Percentiles rank a stretch among this genome's conserved stretches.
Conservation (phyloP, 129 eudicot species). For the Erigeron canadensis region DNA sequence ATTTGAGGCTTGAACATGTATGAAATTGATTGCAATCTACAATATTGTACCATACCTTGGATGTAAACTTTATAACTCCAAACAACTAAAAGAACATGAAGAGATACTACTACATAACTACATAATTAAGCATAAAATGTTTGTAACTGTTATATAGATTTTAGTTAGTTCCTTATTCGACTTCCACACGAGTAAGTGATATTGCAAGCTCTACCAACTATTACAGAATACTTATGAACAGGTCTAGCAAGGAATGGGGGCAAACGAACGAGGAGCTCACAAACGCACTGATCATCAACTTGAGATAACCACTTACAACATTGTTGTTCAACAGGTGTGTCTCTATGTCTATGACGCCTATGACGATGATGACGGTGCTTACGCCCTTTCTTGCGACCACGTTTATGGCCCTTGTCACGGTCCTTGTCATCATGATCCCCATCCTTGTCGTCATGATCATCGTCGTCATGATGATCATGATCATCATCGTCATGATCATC, state of each 20-base stretch:
- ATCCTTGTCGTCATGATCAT: neutral
- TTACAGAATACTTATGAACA: constrained; percentile 53
- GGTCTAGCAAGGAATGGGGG: constrained; percentile 78
- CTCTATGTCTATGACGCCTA: constrained; percentile 21
- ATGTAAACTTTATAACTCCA: constrained; percentile 1
- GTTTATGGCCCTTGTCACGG: constrained; percentile 16
- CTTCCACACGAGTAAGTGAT: constrained; percentile 65
- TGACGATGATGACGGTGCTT: constrained; percentile 20
- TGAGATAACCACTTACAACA: constrained; percentile 79
- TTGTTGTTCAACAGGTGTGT: constrained; percentile 44
- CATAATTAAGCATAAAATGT: constrained; percentile 25
- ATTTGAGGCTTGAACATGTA: neutral
- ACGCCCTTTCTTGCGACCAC: constrained; percentile 12
- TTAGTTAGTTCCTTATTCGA: constrained; percentile 35
- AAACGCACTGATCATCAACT: constrained; percentile 68
- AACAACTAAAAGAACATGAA: neutral
- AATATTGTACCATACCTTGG: constrained; percentile 12
- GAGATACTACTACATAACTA: constrained; percentile 24
- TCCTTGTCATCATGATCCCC: neutral
- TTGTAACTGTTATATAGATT: constrained; percentile 13
- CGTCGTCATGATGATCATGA: neutral
- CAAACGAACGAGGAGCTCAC: constrained; percentile 66
- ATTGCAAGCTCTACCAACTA: constrained; percentile 48
- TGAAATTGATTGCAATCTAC: constrained; percentile 18
- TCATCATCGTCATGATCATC: neutral